These are phyloP conservation scores for Talaromyces ruber DNA, from an alignment of 495 filamentous ascomycete species.

Conservation along the genomic window DNA sequence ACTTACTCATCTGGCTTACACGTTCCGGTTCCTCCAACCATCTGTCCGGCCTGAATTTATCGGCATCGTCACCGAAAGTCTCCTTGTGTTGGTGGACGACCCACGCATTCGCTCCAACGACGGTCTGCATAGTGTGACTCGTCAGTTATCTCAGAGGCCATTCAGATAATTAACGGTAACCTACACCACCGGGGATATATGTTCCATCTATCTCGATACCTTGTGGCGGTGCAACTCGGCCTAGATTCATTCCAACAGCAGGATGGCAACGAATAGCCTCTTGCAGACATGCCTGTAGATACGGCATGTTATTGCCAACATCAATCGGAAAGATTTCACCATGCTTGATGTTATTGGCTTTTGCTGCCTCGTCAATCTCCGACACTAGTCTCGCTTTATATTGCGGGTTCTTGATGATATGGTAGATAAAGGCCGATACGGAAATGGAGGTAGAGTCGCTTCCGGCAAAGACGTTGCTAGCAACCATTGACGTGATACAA, in stretches of 20 bases:
- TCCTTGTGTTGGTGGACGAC: slow-evolving; percentile 18
- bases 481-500: not conserved
- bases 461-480: not conserved
- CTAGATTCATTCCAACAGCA: slow-evolving; percentile 10
- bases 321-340: not conserved
- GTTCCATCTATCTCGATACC: slow-evolving; percentile 18
- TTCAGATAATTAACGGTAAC: not conserved
- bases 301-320: slow-evolving; percentile 23
- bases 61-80: slow-evolving; percentile 39
- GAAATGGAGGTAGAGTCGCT: not conserved
- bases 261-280: slow-evolving; percentile 26
- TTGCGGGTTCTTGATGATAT: not conserved
- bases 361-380: not conserved
- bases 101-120: slow-evolving; percentile 17
- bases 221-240: slow-evolving; percentile 17
- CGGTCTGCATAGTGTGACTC: slow-evolving; percentile 1
- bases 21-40: slow-evolving; percentile 29
- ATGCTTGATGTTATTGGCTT: not conserved
- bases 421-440: not conserved
- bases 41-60: slow-evolving; percentile 41
- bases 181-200: slow-evolving; percentile 14
- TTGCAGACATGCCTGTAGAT: slow-evolving; percentile 36
- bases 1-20: not conserved
- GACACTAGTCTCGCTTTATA: not conserved
- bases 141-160: not conserved